Percentiles rank a stretch among this genome's conserved stretches.
These are phyloP conservation scores for Phoma herbarum DNA, from an alignment of 2,329 filamentous ascomycete species.

Conservation along the genomic window DNA sequence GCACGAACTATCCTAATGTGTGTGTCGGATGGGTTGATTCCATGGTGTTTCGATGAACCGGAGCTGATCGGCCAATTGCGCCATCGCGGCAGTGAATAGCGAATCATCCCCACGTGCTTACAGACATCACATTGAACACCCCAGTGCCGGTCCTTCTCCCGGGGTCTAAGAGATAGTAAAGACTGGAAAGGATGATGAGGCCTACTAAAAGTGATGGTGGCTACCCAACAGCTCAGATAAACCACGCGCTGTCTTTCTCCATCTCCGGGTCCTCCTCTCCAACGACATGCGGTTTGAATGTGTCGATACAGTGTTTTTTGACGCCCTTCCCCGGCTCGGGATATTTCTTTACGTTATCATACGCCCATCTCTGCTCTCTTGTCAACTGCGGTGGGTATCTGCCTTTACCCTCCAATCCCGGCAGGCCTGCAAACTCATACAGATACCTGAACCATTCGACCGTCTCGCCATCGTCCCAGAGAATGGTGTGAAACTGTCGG, in stretches of 20 bases:
- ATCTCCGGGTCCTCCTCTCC: neutral
- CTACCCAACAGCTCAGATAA: constrained; percentile 1
- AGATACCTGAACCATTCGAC: constrained; percentile 57
- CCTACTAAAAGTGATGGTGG: too few relatives aligned
- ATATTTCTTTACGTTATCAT: constrained; percentile 50
- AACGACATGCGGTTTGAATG: neutral
- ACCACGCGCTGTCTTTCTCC: constrained; percentile 14
- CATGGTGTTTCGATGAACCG: constrained; percentile 3
- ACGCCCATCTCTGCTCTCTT: constrained; percentile 30
- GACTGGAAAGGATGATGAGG: neutral
- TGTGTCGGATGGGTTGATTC: neutral
- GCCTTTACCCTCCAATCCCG: constrained; percentile 56
- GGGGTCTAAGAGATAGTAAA: too few relatives aligned
- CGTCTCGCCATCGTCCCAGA: constrained; percentile 63
- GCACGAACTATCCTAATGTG: neutral
- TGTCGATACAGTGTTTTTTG: neutral
- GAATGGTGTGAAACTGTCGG: constrained; percentile 62
- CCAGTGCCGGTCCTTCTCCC: neutral
- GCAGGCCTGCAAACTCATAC: constrained; percentile 61
- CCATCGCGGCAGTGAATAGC: constrained; percentile 8
- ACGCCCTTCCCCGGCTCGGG: constrained; percentile 24
- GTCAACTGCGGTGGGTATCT: constrained; percentile 29
- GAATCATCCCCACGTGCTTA: neutral
- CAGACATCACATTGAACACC: neutral
- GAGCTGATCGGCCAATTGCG: constrained; percentile 11